These are phyloP conservation scores for Diversispora eburnea DNA, from an alignment of 192 early-diverging fungal genomes.

Conservation along the genomic window DNA sequence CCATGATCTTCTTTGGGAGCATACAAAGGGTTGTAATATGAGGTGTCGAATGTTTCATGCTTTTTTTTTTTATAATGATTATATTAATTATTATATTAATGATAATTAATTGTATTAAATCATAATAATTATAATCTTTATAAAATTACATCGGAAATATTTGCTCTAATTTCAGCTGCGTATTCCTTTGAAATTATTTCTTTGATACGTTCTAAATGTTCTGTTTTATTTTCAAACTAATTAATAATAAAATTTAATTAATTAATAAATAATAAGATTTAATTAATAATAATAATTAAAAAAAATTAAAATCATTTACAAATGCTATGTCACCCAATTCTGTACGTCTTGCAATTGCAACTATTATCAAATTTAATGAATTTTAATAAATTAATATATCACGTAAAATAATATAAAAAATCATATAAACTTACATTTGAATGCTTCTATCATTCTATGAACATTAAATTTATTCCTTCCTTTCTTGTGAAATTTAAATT, in stretches of 20 bases:
- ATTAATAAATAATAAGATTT: too few species aligned
- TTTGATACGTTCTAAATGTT: constrained; percentile 38
- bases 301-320: constrained; percentile 31
- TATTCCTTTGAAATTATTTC: constrained; percentile 68
- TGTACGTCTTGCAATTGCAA: constrained; percentile 76
- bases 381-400: neutral
- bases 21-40: constrained; percentile 78
- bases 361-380: constrained; percentile 9
- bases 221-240: constrained; percentile 44
- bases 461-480: constrained; percentile 42
- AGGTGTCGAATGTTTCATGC: constrained; percentile 53
- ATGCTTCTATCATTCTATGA: neutral
- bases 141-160: constrained; percentile 61
- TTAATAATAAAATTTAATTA: neutral
- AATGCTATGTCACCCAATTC: constrained; percentile 79
- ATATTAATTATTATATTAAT: neutral
- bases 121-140: neutral
- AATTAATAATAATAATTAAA: neutral
- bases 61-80: neutral
- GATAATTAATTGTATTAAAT: neutral
- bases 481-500: constrained; percentile 61
- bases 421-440: neutral
- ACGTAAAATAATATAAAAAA: neutral
- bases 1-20: constrained; percentile 78
- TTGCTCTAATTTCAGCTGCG: constrained; percentile 58